Evolutionary conservation across 1,139 yeast genomes (phyloP).

Genomic region (Blastobotrys illinoisensis): DNA sequence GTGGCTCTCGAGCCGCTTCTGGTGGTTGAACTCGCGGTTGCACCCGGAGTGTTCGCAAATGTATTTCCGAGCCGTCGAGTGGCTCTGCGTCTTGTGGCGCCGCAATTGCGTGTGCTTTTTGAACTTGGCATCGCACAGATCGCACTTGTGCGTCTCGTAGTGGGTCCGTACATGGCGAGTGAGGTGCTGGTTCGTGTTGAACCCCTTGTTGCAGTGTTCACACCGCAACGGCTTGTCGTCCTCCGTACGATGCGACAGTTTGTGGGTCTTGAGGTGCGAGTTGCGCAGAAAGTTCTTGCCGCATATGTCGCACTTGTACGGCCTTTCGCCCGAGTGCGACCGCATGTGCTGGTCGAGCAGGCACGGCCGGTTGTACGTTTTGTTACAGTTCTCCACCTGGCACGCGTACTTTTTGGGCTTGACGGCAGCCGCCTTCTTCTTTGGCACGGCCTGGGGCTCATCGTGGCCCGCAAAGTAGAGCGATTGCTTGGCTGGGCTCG

Average conservation of each 20-base stretch:
- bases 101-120: conserved; percentile 74
- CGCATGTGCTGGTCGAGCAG: conserved; percentile 72
- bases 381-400: conserved; percentile 59
- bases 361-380: conserved; percentile 77
- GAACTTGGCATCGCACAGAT: conserved; percentile 61
- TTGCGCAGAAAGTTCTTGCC: conserved; percentile 67
- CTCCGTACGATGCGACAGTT: conserved; percentile 42
- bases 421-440: conserved; percentile 24
- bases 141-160: conserved; percentile 62
- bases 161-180: conserved; percentile 78
- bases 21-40: conserved; percentile 28
- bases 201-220: conserved; percentile 73
- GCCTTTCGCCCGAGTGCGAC: conserved; percentile 73
- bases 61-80: conserved; percentile 34
- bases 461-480: not conserved
- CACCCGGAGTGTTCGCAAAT: conserved; percentile 33
- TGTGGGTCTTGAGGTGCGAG: conserved; percentile 73
- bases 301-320: conserved; percentile 72
- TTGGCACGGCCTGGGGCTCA: conserved; percentile 20
- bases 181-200: conserved; percentile 74
- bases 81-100: conserved; percentile 63
- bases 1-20: conserved; percentile 33
- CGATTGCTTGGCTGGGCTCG: not conserved
- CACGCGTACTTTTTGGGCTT: conserved; percentile 50
- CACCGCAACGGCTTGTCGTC: conserved; percentile 71